These are phyloP conservation scores for Kwoniella shandongensis DNA, from an alignment of 768 basidiomycete genomes.

Conservation along the genomic window DNA sequence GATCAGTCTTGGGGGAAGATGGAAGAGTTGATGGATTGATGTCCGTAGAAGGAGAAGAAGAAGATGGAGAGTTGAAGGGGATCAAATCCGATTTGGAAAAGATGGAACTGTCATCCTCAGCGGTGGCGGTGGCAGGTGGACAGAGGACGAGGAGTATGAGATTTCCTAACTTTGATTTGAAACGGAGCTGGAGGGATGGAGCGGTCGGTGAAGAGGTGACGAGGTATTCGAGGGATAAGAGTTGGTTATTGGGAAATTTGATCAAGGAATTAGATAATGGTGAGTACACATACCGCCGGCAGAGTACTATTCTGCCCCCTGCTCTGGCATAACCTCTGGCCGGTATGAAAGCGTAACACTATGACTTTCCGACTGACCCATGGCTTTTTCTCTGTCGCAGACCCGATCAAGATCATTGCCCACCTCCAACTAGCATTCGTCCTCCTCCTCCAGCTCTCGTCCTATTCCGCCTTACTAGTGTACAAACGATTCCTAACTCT, in stretches of 20 bases:
- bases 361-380: too few species aligned
- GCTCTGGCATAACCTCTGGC: too few species aligned
- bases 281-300: conserved; percentile 31
- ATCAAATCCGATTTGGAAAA: conserved; percentile 6
- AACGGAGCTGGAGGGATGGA: conserved; percentile 53
- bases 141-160: conserved; percentile 23
- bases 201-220: conserved; percentile 54
- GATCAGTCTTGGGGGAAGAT: conserved; percentile 43
- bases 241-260: conserved; percentile 51
- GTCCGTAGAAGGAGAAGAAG: conserved; percentile 42
- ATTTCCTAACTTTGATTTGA: conserved; percentile 51
- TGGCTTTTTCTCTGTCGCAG: too few species aligned
- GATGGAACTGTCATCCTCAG: conserved; percentile 5
- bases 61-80: conserved; percentile 17
- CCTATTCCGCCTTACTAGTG: conserved; percentile 52
- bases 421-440: conserved; percentile 55
- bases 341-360: too few species aligned
- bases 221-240: conserved; percentile 54
- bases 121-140: neutral
- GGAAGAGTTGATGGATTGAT: conserved; percentile 49
- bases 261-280: conserved; percentile 38
- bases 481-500: conserved; percentile 54
- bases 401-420: conserved; percentile 45
- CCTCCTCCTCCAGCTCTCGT: conserved; percentile 54
- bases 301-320: too few species aligned